Base-by-base conservation (phyloP, 345 rosid species). In the Eutrema yunnanense region DNA sequence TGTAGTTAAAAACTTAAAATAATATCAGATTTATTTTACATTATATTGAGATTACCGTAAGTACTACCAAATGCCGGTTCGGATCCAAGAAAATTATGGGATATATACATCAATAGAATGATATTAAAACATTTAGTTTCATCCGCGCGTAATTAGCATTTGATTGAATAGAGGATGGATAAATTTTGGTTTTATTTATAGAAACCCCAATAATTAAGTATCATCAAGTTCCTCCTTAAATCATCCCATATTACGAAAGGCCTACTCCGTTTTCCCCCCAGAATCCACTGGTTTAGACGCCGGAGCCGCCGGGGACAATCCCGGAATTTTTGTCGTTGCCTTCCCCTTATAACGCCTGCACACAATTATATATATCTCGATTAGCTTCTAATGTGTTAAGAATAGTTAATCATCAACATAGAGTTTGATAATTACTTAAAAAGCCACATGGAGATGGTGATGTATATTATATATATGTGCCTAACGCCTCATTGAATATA, bases 251-350 rank as follows among this genome's bases (percentile, higher is more conserved):
- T 54, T 72, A 48, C 13, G 67, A 49, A 46, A 49, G 64, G 43
- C 42, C 59, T 71, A 69, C 26, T 36, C 56, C 57, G 22, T 26
- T 58, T 69, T 9, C 0, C 52, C 52, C 5, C 44, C 62, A 38
- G 66, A 58, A 37, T 4, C 5, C 56, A 6, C 48, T 47, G 74
- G 41, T 5, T 38, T 48, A 60, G 67, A 70, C 14, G 2, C 6
- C 13, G 65, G 52, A 10, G 51, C 40, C 11, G 2, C 4, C 30
- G 68, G 76, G 16, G 36, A 16, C 58, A 65, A 12, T 37, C 49
- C 64, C 12, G 77, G 77, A 55, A 55, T 47, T 65, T 73, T 73
- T 55, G 71, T 67, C 7, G 14, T 57, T 0, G 37, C 58, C 57
- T 3, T 64, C 13, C 77, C 71, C 51, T 19, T 65, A 47, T 10